These are phyloP conservation scores for Glycine latifolia DNA, from an alignment of 306 rosid species.

Conservation along the genomic window DNA sequence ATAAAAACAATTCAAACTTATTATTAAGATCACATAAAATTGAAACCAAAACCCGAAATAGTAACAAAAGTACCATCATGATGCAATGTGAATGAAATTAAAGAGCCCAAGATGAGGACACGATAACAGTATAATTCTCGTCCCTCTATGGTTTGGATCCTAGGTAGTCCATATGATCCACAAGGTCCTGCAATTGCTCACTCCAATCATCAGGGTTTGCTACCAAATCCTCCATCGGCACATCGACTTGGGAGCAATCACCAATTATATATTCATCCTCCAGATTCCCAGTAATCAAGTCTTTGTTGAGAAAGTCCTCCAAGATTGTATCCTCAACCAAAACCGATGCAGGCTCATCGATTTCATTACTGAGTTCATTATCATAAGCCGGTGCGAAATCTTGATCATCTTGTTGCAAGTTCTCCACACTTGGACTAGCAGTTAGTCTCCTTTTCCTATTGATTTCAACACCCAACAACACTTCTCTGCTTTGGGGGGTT, in stretches of 20 bases:
- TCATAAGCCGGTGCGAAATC: conserved; percentile 55
- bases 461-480: conserved; percentile 43
- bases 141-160: conserved; percentile 42
- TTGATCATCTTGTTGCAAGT: conserved; percentile 53
- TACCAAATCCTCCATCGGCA: conserved; percentile 57
- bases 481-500: conserved; percentile 44
- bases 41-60: background rate
- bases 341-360: conserved; percentile 35
- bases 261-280: conserved; percentile 56
- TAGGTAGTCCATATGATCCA: conserved; percentile 69
- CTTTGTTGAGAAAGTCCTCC: conserved; percentile 63
- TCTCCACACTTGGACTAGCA: conserved; percentile 58
- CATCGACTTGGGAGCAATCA: conserved; percentile 52
- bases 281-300: conserved; percentile 52
- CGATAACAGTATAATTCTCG: background rate
- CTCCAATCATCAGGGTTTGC: conserved; percentile 58
- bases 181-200: conserved; percentile 63
- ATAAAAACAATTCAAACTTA: conserved; percentile 31
- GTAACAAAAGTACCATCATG: conserved; percentile 16
- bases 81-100: conserved; percentile 15
- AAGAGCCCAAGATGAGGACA: conserved; percentile 44
- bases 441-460: conserved; percentile 69
- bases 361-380: conserved; percentile 51
- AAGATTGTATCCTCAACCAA: conserved; percentile 49
- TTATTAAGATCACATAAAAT: conserved; percentile 21